Evolutionary conservation across 495 filamentous ascomycete genomes (phyloP), one percentile per base, ranked within the genome.

Genomic region (Talaromyces adpressus): DNA sequence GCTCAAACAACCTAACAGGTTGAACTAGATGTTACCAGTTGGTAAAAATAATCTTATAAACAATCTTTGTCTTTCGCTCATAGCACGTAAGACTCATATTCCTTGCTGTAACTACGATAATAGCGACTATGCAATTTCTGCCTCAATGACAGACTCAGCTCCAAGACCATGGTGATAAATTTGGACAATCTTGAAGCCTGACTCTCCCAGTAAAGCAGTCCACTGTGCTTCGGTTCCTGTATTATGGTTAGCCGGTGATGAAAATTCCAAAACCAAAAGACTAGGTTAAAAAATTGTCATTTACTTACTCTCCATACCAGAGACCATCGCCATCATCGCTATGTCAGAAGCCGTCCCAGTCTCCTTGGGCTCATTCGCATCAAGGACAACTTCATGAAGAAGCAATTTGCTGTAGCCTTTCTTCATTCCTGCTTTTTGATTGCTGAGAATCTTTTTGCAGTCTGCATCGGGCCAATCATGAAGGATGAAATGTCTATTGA

Each of bases 381-480:
- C 54, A 3, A 57, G 54, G 14, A 85, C 73, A 63, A 77, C 79
- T 67, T 85, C 82, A 64, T 83, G 81, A 20, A 86, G 71, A 56
- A 85, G 67, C 30, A 86, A 68, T 34, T 73, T 70, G 20, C 71
- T 75, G 64, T 84, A 83, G 0, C 79, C 80, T 34, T 69, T 73
- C 64, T 74, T 72, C 73, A 84, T 72, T 23, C 80, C 82, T 1
- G 78, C 74, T 3, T 75, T 69, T 22, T 83, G 65, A 30, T 79
- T 73, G 34, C 67, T 64, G 23, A 86, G 63, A 22, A 84, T 80
- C 57, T 67, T 72, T 0, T 75, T 58, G 3, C 71, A 71, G n/a
- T 81, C 72, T 9, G 72, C 69, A 47, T 85, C 81, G 12, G 72
- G 65, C 73, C 78, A 79, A 66, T 85, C 79, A 61, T 86, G 83